These are phyloP conservation scores for Priceomyces fermenticarens DNA, from an alignment of 805 yeast genomes.

Conservation along the genomic window DNA sequence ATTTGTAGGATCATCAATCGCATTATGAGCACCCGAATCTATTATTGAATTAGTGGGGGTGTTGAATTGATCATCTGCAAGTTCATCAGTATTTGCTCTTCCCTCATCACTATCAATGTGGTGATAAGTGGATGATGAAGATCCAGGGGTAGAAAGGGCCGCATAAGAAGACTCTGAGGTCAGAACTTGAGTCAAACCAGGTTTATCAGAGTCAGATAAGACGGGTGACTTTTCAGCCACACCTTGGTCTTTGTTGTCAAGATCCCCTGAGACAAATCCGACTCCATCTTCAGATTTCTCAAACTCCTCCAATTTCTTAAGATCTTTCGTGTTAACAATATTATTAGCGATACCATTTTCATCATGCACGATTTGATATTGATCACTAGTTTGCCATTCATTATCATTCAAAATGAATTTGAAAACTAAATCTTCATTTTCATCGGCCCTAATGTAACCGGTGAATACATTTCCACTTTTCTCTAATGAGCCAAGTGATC, in stretches of 20 bases:
- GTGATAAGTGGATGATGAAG: constrained; percentile 11
- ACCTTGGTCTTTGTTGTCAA: not conserved
- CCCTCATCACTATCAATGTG: constrained; percentile 3
- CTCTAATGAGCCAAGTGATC: constrained; percentile 16
- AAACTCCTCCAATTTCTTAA: constrained; percentile 18
- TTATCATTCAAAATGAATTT: constrained; percentile 36
- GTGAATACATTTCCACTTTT: constrained; percentile 14
- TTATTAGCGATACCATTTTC: constrained; percentile 37
- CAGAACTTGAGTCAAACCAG: constrained; percentile 19
- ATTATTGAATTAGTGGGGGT: constrained; percentile 22
- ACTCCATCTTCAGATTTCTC: constrained; percentile 11
- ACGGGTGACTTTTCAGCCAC: constrained; percentile 1
- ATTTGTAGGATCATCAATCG: not conserved
- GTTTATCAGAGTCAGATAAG: constrained; percentile 3
- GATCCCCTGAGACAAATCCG: not conserved
- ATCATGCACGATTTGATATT: constrained; percentile 24
- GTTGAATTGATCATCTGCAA: constrained; percentile 15
- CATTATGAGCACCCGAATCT: constrained; percentile 3
- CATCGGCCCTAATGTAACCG: constrained; percentile 18
- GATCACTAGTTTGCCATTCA: constrained; percentile 26
- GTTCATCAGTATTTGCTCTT: constrained; percentile 7
- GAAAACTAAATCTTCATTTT: constrained; percentile 27
- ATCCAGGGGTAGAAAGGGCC: constrained; percentile 30
- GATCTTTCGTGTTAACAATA: constrained; percentile 24
- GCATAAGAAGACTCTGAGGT: constrained; percentile 36